Base-by-base conservation (phyloP, 108 stramenopile genomes). In the Fragilaria crotonensis region DNA sequence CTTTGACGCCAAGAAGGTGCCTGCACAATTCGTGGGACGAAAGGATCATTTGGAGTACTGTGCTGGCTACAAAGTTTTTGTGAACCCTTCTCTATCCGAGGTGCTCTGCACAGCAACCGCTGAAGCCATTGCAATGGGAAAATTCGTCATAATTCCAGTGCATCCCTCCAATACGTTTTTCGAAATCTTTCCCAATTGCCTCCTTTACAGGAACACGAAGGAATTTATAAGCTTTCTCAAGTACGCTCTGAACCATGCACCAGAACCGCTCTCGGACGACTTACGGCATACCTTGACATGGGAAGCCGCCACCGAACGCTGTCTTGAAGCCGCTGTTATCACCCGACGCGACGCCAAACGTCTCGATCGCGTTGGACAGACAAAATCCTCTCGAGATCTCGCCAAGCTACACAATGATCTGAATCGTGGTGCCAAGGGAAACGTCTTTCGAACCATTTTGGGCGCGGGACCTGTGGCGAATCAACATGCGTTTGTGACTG, bases 101-200 rank as follows among this genome's bases (percentile, higher is more conserved):
- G 92, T 93, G 9, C 57, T 93, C 20, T 89, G 88, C 54, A 93
- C 92, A 4, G 85, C 92, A 4, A 85, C 86, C 1, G 92, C 86
- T 0, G 92, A 93, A 64, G 86, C 88, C 17, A 48, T 88, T 23
- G 92, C 92, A 21, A 93, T 93, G 92, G 80, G 80, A 25, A 85
- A 88, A 54, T 89, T 74, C 66, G 92, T 74, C 23, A 74, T 93
- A 25, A 74, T 87, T 33, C 84, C 88, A 18, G 49, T 52, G 2
- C 92, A 93, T 62, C 78, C 86, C 1, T 83, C 80, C 30, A 90
- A 90, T 62, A 49, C 56, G 44, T 90, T 85, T 63, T 87, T 87
- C 57, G 31, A 70, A 25, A 79, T 77, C 30, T 87, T 90, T 47
- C 80, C 78, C 41, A 90, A 85, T 51, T 90, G 89, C 58, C 71